Conservation (phyloP, 306 rosid genomes). For the Amphicarpaea edgeworthii region DNA sequence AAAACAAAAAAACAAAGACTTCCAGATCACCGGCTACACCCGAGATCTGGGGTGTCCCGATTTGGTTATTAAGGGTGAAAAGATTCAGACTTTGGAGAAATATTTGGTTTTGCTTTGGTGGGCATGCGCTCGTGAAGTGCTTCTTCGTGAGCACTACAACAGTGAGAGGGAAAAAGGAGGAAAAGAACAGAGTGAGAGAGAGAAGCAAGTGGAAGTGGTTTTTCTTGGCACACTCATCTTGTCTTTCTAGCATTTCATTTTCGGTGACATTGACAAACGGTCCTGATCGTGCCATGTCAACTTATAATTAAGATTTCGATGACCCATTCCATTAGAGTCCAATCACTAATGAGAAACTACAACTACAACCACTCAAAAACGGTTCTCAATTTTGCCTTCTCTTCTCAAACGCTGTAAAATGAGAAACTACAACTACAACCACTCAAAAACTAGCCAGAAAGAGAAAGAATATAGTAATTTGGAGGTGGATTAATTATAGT, state of each 20-base stretch:
- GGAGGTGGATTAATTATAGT: not conserved
- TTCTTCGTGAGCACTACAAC: constrained; percentile 30
- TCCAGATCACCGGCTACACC: constrained; percentile 30
- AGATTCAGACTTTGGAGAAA: constrained; percentile 29
- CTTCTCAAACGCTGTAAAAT: constrained; percentile 4
- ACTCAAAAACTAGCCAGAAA: not conserved
- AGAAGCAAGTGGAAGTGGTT: constrained; percentile 24
- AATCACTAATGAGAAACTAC: too few species aligned
- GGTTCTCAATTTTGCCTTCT: constrained; percentile 18
- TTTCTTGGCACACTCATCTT: not conserved
- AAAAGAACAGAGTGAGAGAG: not conserved
- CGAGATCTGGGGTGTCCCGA: constrained; percentile 46
- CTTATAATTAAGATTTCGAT: not conserved
- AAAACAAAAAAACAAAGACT: not conserved
- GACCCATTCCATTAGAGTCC: not conserved
- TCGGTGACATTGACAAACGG: constrained; percentile 38
- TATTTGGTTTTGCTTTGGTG: constrained; percentile 8
- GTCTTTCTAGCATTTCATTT: constrained; percentile 14
- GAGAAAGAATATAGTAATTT: not conserved
- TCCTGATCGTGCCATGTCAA: constrained; percentile 49
- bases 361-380: too few species aligned
- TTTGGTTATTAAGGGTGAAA: constrained; percentile 29
- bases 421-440: not conserved
- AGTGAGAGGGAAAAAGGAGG: not conserved
- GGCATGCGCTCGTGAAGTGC: constrained; percentile 37